Base-by-base conservation (phyloP, 1,139 yeast genomes). In the Diutina siamensis region DNA sequence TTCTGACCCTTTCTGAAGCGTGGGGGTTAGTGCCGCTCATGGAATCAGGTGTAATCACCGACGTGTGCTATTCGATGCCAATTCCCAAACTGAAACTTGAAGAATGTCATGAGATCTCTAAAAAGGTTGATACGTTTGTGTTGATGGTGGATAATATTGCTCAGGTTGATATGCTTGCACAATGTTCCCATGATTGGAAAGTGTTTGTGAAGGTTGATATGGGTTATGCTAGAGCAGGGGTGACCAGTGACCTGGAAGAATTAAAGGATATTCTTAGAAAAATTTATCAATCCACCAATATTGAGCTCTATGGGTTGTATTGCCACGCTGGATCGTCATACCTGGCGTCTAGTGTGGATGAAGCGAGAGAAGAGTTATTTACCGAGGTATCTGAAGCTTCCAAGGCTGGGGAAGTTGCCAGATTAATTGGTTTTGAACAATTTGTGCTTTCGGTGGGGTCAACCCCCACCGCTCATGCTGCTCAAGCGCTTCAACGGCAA, bases 291-390 rank as follows among this genome's bases (percentile, higher is more conserved):
- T 15, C n/a, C 7, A 48, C 58, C 1, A 57, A 58, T 38, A 65
- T 76, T n/a, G 65, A 68, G 9, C 50, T 83, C 9, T 76, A 67
- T 53, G 94, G 94, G 0, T 77, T 83, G 54, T 84, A 84, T 59
- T 80, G 84, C 46, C 94, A 84, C 61, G 86, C 88, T 1, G 94
- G 94, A 2, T 85, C 82, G 52, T 80, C 89, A 0, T 84, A 84
- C 54, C 64, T 65, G 2, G 67, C 83, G 0, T 60, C 63, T 13
- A 60, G 69, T n/a, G 59, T 65, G 34, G 65, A 63, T 1, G 69
- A 68, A 27, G 85, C 87, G 0, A 68, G 69, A 46, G 56, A 57
- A 4, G 67, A 63, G 44, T 61, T 83, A 34, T 49, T 72, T 20
- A 73, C 73, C 32, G 94, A 84, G 54, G 67, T 83, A 42, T 57